A percentile compares a stretch with the other conserved stretches of the same genome.
These are phyloP conservation scores for Lonicera japonica DNA, from an alignment of 129 eudicot genomes.

Conservation along the genomic window DNA sequence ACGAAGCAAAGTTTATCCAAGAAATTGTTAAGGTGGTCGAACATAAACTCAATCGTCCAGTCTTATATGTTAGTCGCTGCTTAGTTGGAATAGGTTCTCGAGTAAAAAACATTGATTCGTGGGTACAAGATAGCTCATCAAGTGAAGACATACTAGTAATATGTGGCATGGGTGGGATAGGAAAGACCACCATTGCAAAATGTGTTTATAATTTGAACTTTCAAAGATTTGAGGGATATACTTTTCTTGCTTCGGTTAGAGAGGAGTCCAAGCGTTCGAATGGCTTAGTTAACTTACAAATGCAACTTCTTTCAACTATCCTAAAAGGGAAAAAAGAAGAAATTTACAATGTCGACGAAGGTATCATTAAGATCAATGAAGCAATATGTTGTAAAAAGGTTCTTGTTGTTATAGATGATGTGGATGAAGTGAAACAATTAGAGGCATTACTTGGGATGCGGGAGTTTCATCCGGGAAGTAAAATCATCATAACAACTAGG, in stretches of 20 bases:
- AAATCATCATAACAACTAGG: no score
- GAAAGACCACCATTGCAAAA: no score
- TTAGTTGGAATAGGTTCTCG: constrained; percentile 26
- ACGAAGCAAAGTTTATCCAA: no score
- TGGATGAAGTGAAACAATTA: constrained; percentile 27
- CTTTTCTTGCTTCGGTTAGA: constrained; percentile 25
- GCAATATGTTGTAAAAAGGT: constrained; percentile 9
- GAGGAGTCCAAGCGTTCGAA: constrained; percentile 9
- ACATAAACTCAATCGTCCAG: neutral
- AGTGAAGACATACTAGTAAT: no score
- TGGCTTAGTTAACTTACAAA: no score
- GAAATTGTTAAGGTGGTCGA: no score
- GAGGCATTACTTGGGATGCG: constrained; percentile 35
- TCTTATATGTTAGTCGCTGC: neutral
- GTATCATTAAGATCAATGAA: constrained; percentile 16
- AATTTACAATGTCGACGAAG: constrained; percentile 14
- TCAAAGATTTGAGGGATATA: constrained; percentile 19
- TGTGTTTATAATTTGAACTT: no score
- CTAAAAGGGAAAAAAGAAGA: constrained; percentile 15
- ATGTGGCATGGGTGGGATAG: no score
- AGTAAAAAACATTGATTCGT: constrained; percentile 16
- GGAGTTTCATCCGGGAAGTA: constrained; percentile 19
- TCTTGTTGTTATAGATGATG: constrained; percentile 48
- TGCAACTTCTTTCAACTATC: constrained; percentile 30
- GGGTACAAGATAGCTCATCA: no score